Conservation (phyloP, 371 early-diverging fungal species). For the Syncephalastrum racemosum region DNA sequence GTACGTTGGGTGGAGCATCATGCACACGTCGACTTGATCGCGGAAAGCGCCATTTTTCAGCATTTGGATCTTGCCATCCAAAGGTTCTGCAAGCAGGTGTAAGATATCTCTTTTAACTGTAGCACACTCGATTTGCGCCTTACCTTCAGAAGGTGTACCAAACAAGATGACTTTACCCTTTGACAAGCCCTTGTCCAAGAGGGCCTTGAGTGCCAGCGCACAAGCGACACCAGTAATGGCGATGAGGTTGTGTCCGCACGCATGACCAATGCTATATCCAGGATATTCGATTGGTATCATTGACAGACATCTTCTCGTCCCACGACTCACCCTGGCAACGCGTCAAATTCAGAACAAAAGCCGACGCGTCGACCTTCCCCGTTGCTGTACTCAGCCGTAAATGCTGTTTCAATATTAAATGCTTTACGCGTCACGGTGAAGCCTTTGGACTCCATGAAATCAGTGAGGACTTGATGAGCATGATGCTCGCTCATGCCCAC, state of each 20-base stretch:
- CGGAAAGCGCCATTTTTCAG: slow-evolving; percentile 61
- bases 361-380: slow-evolving; percentile 46
- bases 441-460: slow-evolving; percentile 53
- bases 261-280: slow-evolving; percentile 54
- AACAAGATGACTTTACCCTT: slow-evolving; percentile 64
- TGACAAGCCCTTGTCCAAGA: slow-evolving; percentile 50
- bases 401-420: slow-evolving; percentile 61
- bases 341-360: slow-evolving; percentile 67
- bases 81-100: slow-evolving; percentile 29
- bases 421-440: slow-evolving; percentile 53
- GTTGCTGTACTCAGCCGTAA: slow-evolving; percentile 55
- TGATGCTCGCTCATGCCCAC: slow-evolving; percentile 55
- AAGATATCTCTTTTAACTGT: not conserved
- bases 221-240: slow-evolving; percentile 69
- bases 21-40: slow-evolving; percentile 56
- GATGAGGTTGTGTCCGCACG: slow-evolving; percentile 69
- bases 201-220: slow-evolving; percentile 57
- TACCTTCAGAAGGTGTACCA: slow-evolving; percentile 82
- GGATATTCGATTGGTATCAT: not conserved
- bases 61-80: slow-evolving; percentile 72
- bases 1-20: slow-evolving; percentile 66
- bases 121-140: no score
- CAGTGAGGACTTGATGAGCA: slow-evolving; percentile 55
- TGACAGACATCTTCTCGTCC: not conserved
- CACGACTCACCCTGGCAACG: slow-evolving; percentile 50